These are phyloP conservation scores for Tympanopsis confertula DNA, from an alignment of 2,329 filamentous ascomycete species.

Conservation along the genomic window DNA sequence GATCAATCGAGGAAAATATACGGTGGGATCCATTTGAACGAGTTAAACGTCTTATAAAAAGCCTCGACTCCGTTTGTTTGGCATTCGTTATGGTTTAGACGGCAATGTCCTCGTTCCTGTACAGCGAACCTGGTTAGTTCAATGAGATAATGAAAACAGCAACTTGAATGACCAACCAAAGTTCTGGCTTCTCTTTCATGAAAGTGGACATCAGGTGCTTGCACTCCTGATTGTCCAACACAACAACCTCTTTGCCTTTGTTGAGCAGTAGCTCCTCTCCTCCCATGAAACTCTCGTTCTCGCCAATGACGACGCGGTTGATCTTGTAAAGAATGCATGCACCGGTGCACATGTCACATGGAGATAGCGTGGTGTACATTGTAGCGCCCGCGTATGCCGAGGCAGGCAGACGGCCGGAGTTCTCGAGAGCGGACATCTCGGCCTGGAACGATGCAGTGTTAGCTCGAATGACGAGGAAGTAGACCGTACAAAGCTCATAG, in stretches of 20 bases:
- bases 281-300: conserved; percentile 65
- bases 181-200: conserved; percentile 58
- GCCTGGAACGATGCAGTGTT: conserved; percentile 33
- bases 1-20: too few relatives aligned
- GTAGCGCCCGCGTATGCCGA: conserved; percentile 59
- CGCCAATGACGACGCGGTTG: conserved; percentile 62
- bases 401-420: conserved; percentile 61
- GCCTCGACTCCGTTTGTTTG: too few relatives aligned
- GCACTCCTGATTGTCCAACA: conserved; percentile 54
- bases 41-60: too few relatives aligned
- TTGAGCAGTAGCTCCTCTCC: conserved; percentile 60
- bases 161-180: conserved; percentile 42
- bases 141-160: neutral
- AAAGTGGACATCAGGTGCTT: conserved; percentile 60
- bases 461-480: neutral
- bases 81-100: too few relatives aligned
- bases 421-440: conserved; percentile 66
- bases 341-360: conserved; percentile 74
- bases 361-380: conserved; percentile 75
- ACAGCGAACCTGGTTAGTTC: neutral
- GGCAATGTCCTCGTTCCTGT: neutral
- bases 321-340: conserved; percentile 69
- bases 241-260: conserved; percentile 62
- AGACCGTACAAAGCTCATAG: neutral
- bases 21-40: too few relatives aligned